phyloP scores from a whole-genome alignment of 192 early-diverging fungal genomes.

The Podila verticillata region DNA sequence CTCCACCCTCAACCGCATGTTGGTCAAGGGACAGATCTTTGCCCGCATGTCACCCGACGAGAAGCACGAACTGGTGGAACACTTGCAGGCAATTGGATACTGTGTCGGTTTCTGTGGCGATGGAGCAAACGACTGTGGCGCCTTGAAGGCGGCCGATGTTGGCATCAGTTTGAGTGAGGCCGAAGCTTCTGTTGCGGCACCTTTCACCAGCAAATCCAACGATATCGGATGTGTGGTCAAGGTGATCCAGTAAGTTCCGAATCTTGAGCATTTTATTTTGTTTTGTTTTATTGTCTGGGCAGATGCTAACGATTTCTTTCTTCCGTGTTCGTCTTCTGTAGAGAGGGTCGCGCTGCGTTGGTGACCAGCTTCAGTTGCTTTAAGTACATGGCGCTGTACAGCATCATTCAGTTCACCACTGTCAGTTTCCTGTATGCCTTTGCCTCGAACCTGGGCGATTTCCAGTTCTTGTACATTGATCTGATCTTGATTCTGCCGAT shows the following conservation, averaged over 20 bases:
- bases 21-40: slow-evolving; percentile 92
- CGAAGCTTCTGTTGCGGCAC: slow-evolving; percentile 97
- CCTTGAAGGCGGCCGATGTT: slow-evolving; percentile 94
- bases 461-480: slow-evolving; percentile 97
- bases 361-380: slow-evolving; percentile 98
- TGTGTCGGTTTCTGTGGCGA: slow-evolving; percentile 99
- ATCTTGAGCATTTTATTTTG: not conserved
- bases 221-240: slow-evolving; percentile 94
- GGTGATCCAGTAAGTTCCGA: slow-evolving; percentile 74
- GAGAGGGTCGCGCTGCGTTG: slow-evolving; percentile 94
- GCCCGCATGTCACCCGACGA: slow-evolving; percentile 99
- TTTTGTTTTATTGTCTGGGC: not conserved
- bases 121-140: slow-evolving; percentile 98
- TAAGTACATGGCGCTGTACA: slow-evolving; percentile 99
- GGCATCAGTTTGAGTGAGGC: slow-evolving; percentile 97
- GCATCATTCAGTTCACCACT: slow-evolving; percentile 95
- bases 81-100: slow-evolving; percentile 90
- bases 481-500: slow-evolving; percentile 90
- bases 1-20: slow-evolving; percentile 75
- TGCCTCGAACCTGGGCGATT: slow-evolving; percentile 90
- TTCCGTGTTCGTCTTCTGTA: slow-evolving; percentile 3
- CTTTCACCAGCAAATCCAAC: slow-evolving; percentile 91
- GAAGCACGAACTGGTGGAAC: slow-evolving; percentile 93
- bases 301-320: too few relatives aligned
- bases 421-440: slow-evolving; percentile 93